A percentile compares a stretch with the other conserved stretches of the same genome.
Evolutionary conservation across 2,329 filamentous ascomycete species (phyloP).

Genomic region (Verticillium zaregamsianum): DNA sequence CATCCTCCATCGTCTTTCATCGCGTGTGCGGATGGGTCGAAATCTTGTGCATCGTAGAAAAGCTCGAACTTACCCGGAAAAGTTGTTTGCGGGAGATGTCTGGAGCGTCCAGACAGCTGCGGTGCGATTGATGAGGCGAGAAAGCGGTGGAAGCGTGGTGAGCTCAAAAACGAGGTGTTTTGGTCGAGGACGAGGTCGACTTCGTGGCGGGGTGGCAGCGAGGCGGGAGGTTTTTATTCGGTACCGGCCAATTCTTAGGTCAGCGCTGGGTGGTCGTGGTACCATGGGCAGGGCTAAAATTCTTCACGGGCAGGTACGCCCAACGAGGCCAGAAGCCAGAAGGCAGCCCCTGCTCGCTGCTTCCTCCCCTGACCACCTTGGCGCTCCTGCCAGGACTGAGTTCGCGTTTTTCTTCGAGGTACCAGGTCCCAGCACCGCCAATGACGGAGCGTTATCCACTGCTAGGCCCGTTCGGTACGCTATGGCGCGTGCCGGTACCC

Average conservation of each 20-base stretch:
- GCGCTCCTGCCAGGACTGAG: background rate
- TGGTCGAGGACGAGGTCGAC: background rate
- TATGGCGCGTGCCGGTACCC: background rate
- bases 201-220: background rate
- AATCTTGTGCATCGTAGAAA: background rate
- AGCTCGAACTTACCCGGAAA: background rate
- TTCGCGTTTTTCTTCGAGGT: background rate
- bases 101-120: background rate
- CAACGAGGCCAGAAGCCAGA: no score
- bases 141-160: background rate
- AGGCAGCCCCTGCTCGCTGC: background rate
- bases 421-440: background rate
- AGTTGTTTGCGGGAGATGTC: background rate
- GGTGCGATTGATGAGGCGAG: background rate
- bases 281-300: background rate
- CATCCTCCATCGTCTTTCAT: no score
- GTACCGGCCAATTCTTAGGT: background rate
- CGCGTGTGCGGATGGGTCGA: background rate
- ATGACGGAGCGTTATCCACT: background rate
- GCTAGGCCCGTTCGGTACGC: background rate
- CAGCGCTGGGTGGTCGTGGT: background rate
- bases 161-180: background rate
- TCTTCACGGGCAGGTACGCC: background rate
- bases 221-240: background rate
- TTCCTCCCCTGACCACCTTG: background rate